Base-by-base conservation (phyloP, 148 eudicot genomes). In the Beta vulgaris region DNA sequence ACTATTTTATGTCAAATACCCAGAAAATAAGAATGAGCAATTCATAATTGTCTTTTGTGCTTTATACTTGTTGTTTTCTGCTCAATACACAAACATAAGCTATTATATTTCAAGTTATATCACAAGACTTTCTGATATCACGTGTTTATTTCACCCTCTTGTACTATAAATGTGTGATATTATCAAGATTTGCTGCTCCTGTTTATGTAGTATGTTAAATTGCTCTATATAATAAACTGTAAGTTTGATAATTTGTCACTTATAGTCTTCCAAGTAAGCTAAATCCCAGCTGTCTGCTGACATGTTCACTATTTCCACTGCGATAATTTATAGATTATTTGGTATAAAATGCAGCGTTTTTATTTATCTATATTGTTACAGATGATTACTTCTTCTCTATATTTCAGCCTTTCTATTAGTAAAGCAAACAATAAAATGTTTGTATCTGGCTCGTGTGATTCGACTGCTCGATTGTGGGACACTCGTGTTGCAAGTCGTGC, bases 401-500 rank as follows among this genome's bases (percentile, higher is more conserved):
- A 72, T 84, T 84, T 71, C 92, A 95, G 98, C 77, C 80, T 92
- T 81, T 95, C 98, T 4, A 89, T 92, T 62, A 90, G 76, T 73
- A 90, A 77, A 70, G 81, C 97, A 72, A 88, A 83, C 87, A 81
- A 91, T 61, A 95, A 77, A 79, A 83, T 80, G 90, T 95, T 95
- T 76, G 89, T 95, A 9, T 95, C 98, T 77, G 98, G 98, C 46
- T 92, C 97, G 67, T 95, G 97, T 79, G 98, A 95, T 80, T 69
- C 83, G 32, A 95, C 97, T 84, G 93, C 92, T 82, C 90, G 97
- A 63, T 76, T 95, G 80, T 95, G 98, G 98, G 98, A 95, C 76
- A 86, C 96, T 71, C 97, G 96, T 42, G 93, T 92, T 77, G 97
- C 98, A 60, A 92, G 98, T 88, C 96, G 98, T 73, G 96, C 98